Percentiles rank a stretch among this genome's conserved stretches.
Conservation (phyloP, 2,329 filamentous ascomycete species). For the Arachnopeziza araneosa region DNA sequence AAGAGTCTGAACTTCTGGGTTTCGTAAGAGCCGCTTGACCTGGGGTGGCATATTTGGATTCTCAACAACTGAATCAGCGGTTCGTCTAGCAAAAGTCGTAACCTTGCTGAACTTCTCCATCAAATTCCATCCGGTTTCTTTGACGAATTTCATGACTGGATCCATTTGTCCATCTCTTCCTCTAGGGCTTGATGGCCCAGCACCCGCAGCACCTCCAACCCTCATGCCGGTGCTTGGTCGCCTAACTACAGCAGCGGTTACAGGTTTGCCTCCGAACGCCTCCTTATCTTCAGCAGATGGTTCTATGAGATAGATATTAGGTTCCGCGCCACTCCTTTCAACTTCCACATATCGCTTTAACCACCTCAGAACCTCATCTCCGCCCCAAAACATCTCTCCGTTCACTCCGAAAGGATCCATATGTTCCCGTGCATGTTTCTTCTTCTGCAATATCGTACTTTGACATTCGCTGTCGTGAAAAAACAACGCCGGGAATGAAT, state of each 20-base stretch:
- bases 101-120: slow-evolving; percentile 97
- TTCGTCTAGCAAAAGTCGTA: slow-evolving; percentile 88
- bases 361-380: slow-evolving; percentile 92
- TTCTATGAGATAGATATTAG: slow-evolving; percentile 86
- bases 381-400: slow-evolving; percentile 93
- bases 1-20: slow-evolving; percentile 89
- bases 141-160: slow-evolving; percentile 85
- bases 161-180: slow-evolving; percentile 71
- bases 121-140: slow-evolving; percentile 93
- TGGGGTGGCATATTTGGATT: slow-evolving; percentile 89
- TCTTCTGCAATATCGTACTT: slow-evolving; percentile 90
- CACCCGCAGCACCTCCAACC: slow-evolving; percentile 33
- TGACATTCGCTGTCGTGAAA: slow-evolving; percentile 98
- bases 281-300: slow-evolving; percentile 78
- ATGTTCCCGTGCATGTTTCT: slow-evolving; percentile 72
- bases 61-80: slow-evolving; percentile 86
- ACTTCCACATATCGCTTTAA: slow-evolving; percentile 76
- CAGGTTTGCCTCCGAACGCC: slow-evolving; percentile 54
- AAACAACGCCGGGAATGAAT: slow-evolving; percentile 92
- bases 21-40: slow-evolving; percentile 75
- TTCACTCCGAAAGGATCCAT: slow-evolving; percentile 87
- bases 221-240: slow-evolving; percentile 23
- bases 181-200: slow-evolving; percentile 25
- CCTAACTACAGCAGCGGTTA: slow-evolving; percentile 38
- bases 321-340: slow-evolving; percentile 79